These are phyloP conservation scores for Wickerhamiella lipophila DNA, from an alignment of 805 yeast genomes.

Conservation along the genomic window DNA sequence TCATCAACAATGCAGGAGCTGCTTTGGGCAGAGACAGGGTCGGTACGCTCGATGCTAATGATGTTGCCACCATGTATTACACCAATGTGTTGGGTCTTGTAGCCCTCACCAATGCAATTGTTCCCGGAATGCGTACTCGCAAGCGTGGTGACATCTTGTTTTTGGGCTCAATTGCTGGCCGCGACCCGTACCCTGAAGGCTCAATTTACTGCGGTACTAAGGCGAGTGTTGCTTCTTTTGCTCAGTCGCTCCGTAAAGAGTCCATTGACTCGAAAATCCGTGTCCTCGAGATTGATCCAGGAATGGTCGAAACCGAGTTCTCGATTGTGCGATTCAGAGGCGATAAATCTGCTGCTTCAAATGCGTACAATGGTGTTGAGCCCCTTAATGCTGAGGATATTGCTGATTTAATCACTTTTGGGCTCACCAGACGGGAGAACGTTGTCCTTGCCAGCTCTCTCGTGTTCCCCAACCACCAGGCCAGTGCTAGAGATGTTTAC, in stretches of 20 bases:
- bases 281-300: conserved; percentile 65
- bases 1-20: conserved; percentile 52
- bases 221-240: conserved; percentile 47
- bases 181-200: conserved; percentile 60
- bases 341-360: conserved; percentile 45
- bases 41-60: conserved; percentile 52
- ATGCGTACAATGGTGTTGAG: conserved; percentile 52
- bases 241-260: conserved; percentile 57
- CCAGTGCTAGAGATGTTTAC: conserved; percentile 55
- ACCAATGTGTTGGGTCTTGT: conserved; percentile 84
- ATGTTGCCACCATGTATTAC: conserved; percentile 62
- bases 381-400: conserved; percentile 64
- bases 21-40: conserved; percentile 71
- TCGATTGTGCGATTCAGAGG: conserved; percentile 53
- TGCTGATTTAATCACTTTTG: conserved; percentile 61
- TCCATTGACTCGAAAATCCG: conserved; percentile 56
- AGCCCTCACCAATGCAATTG: conserved; percentile 64
- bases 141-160: conserved; percentile 51
- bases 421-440: conserved; percentile 52
- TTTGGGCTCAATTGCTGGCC: conserved; percentile 58
- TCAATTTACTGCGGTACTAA: conserved; percentile 60
- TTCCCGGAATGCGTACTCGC: conserved; percentile 57
- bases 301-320: conserved; percentile 70
- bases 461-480: conserved; percentile 79
- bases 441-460: conserved; percentile 70